phyloP scores from a whole-genome alignment of 208 protist genomes.

The Leishmania mexicana region DNA sequence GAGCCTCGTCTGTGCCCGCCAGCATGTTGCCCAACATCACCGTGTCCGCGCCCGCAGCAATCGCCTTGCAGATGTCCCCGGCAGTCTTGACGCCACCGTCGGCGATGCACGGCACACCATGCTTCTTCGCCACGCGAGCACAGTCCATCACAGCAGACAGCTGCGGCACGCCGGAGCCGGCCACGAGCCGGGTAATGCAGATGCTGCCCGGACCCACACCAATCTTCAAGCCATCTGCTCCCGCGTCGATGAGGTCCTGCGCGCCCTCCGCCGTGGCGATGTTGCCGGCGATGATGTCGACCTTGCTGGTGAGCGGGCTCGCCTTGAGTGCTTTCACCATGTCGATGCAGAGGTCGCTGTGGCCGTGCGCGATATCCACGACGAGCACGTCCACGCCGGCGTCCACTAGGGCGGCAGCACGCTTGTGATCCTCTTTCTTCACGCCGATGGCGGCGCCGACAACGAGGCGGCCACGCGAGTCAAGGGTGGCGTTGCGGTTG shows the following conservation, averaged over 20 bases:
- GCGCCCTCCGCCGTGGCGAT: conserved; percentile 84
- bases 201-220: conserved; percentile 89
- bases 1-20: conserved; percentile 89
- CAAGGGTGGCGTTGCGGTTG: conserved; percentile 74
- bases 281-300: conserved; percentile 91
- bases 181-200: conserved; percentile 90
- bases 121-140: conserved; percentile 55
- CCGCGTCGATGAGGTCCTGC: conserved; percentile 84
- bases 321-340: conserved; percentile 82
- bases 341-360: conserved; percentile 86
- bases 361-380: conserved; percentile 93
- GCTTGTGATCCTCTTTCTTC: conserved; percentile 74
- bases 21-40: conserved; percentile 93
- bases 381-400: conserved; percentile 85
- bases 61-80: conserved; percentile 90
- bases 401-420: conserved; percentile 67
- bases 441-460: conserved; percentile 88
- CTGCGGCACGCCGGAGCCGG: conserved; percentile 87
- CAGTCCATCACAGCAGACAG: conserved; percentile 85
- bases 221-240: conserved; percentile 92
- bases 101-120: conserved; percentile 87
- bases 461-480: conserved; percentile 73
- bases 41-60: conserved; percentile 85
- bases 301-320: conserved; percentile 53
- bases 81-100: conserved; percentile 86